A percentile compares a stretch with the other conserved stretches of the same genome.
These are phyloP conservation scores for Aspergillus tamarii DNA, from an alignment of 2,329 filamentous ascomycete genomes.

Conservation along the genomic window DNA sequence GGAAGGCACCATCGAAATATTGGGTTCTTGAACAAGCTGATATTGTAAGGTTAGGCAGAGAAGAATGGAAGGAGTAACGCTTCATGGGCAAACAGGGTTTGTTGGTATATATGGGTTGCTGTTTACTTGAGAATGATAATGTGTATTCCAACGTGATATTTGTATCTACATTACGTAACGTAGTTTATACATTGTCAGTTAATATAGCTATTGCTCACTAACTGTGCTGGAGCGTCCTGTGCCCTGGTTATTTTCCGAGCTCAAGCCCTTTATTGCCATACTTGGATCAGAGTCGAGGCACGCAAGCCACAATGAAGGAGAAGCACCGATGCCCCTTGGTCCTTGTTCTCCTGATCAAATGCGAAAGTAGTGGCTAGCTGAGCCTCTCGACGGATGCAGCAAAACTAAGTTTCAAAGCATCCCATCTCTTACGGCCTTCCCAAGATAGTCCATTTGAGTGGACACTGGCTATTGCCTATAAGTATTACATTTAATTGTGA, in stretches of 20 bases:
- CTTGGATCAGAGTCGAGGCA: too few species aligned
- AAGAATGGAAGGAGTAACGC: constrained; percentile 33
- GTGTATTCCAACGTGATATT: too few species aligned
- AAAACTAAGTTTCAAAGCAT: not conserved
- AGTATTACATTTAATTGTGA: not conserved
- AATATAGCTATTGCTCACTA: too few species aligned
- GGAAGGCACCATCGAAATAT: constrained; percentile 33
- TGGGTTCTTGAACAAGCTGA: constrained; percentile 34
- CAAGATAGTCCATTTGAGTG: not conserved
- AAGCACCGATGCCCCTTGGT: not conserved
- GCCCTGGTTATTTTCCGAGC: too few species aligned
- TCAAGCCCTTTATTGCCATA: not conserved
- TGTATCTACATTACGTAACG: too few species aligned
- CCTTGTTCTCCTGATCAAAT: not conserved
- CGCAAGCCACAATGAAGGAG: fast-evolving
- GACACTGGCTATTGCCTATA: not conserved
- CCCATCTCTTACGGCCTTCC: not conserved
- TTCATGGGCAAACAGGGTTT: too few species aligned
- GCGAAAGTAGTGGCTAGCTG: not conserved
- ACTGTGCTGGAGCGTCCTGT: too few species aligned
- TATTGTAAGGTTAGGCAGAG: constrained; percentile 33
- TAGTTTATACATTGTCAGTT: too few species aligned
- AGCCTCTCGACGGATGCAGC: not conserved
- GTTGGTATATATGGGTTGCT: too few species aligned
- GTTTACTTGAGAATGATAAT: too few species aligned